Evolutionary conservation across 495 filamentous ascomycete species (phyloP).

Genomic region (Ramalina intermedia): DNA sequence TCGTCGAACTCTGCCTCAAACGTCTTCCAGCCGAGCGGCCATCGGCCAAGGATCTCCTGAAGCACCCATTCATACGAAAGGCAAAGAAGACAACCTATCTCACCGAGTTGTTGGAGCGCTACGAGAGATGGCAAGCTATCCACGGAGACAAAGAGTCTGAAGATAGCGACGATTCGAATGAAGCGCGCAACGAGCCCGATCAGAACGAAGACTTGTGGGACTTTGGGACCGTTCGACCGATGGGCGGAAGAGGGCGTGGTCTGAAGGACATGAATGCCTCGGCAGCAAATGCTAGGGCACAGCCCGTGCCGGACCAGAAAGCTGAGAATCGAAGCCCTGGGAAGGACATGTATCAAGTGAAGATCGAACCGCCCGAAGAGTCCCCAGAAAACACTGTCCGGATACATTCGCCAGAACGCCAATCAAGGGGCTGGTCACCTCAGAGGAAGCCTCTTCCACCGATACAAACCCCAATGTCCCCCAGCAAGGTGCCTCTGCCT

Average conservation of each 20-base stretch:
- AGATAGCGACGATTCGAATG: constrained; percentile 41
- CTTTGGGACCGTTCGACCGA: constrained; percentile 79
- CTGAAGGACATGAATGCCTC: constrained; percentile 61
- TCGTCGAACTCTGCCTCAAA: constrained; percentile 73
- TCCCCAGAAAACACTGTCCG: constrained; percentile 21
- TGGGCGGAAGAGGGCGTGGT: constrained; percentile 38
- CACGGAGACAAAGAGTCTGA: constrained; percentile 36
- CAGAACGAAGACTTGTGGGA: constrained; percentile 80
- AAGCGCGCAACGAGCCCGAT: constrained; percentile 22
- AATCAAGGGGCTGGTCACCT: constrained; percentile 35
- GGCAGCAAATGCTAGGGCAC: constrained; percentile 47
- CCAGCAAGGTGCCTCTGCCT: constrained; percentile 50
- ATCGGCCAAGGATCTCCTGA: constrained; percentile 73
- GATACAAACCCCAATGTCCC: constrained; percentile 30
- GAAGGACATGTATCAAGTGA: not conserved
- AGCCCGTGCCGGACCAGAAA: not conserved
- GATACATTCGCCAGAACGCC: constrained; percentile 18
- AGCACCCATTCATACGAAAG: constrained; percentile 74
- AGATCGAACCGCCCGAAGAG: not conserved
- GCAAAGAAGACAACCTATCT: constrained; percentile 85
- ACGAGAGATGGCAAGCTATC: constrained; percentile 68
- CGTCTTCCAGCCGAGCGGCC: constrained; percentile 81
- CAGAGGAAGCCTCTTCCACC: constrained; percentile 40
- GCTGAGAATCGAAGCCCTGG: constrained; percentile 9
- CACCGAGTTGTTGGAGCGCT: constrained; percentile 83